Evolutionary conservation across 257 asterid species (phyloP).

Genomic region (Solanum infundibuliforme): DNA sequence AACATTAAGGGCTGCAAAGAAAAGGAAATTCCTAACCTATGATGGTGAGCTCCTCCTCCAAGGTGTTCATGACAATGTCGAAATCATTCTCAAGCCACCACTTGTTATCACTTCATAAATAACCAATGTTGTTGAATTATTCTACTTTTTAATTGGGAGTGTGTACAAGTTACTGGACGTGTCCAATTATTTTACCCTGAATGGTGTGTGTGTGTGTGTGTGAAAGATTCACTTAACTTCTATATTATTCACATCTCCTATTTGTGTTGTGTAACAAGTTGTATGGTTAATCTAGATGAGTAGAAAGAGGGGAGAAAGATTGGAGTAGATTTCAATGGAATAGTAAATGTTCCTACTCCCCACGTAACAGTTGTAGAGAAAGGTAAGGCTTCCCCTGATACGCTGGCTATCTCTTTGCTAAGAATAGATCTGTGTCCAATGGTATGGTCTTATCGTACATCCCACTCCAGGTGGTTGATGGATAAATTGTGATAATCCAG

Average conservation of each 20-base stretch:
- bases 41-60: slow-evolving; percentile 91
- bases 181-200: neutral
- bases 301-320: neutral
- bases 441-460: no score
- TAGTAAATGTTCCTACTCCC: neutral
- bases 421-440: neutral
- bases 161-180: neutral
- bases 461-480: no score
- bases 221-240: neutral
- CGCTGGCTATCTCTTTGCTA: neutral
- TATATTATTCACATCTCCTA: neutral
- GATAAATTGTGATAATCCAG: no score
- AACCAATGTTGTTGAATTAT: neutral
- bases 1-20: slow-evolving; percentile 93
- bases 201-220: neutral
- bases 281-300: neutral
- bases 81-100: slow-evolving; percentile 57
- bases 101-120: slow-evolving; percentile 9
- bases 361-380: neutral
- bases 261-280: neutral
- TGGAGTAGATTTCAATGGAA: neutral
- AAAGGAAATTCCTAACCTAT: slow-evolving; percentile 60
- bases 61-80: slow-evolving; percentile 93
- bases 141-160: neutral
- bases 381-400: neutral